Conservation (phyloP, 2,329 filamentous ascomycete species). For the Juglanconis oblonga region DNA sequence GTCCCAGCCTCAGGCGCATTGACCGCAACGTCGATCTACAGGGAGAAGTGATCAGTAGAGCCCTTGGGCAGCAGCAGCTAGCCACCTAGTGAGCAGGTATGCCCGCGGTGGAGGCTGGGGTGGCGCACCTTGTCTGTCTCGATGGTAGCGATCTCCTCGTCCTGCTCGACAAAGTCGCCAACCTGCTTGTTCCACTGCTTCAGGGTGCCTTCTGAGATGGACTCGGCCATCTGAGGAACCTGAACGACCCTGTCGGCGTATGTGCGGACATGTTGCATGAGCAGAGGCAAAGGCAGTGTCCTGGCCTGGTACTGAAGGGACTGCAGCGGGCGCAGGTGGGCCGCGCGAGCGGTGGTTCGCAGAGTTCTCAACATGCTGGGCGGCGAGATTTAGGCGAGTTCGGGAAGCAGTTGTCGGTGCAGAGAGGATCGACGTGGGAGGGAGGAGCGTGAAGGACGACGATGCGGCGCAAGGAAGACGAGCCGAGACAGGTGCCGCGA, state of each 20-base stretch:
- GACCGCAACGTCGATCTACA: constrained; percentile 90
- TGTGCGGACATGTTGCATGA: constrained; percentile 56
- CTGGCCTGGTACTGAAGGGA: constrained; percentile 16
- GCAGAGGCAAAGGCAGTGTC: constrained; percentile 40
- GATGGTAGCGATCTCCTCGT: constrained; percentile 98
- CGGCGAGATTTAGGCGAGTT: not conserved
- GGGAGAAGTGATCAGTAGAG: constrained; percentile 3
- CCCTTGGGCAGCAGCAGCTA: not conserved
- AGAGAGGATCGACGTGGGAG: not conserved
- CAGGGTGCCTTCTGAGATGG: constrained; percentile 93
- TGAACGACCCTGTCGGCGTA: constrained; percentile 85
- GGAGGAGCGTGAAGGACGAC: not conserved
- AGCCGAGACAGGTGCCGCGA: not conserved
- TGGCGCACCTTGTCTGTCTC: constrained; percentile 89
- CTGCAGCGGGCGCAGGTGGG: constrained; percentile 34
- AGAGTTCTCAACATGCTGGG: constrained; percentile 21
- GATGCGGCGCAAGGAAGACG: not conserved
- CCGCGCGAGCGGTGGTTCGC: constrained; percentile 25
- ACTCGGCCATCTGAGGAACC: constrained; percentile 97
- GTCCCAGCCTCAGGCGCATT: constrained; percentile 89
- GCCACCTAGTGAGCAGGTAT: not conserved
- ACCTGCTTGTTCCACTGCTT: constrained; percentile 93
- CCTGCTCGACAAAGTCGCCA: constrained; percentile 89
- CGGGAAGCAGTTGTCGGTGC: not conserved
- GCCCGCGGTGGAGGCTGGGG: not conserved